Evolutionary conservation across 2,329 filamentous ascomycete species (phyloP), one percentile per base, ranked within the genome.

Genomic region (Ascochyta koolunga): DNA sequence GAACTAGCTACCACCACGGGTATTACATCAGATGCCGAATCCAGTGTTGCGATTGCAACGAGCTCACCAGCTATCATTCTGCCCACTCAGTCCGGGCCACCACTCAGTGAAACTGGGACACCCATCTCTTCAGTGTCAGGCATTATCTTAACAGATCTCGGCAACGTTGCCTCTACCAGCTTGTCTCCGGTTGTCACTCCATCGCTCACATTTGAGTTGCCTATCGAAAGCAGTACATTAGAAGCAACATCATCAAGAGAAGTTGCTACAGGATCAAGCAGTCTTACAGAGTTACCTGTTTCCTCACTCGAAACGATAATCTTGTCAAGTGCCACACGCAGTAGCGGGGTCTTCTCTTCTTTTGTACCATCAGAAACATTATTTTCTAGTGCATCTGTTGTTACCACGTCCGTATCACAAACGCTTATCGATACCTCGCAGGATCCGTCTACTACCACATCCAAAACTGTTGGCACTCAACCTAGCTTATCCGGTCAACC

Each of bases 321-420:
- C 2, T 5, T 22, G 0, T 25, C 29, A 5, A 49, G 45, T 27
- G 10, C 4, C 18, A 19, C 29, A 1, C 11, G 11, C 22, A 15
- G 22, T 11, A 49, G 45, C 31, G 27, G 15, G 4, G 2, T 35
- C 5, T 18, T 5, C 15, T 18, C 39, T 2, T 50, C 51, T 7
- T 27, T 50, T 6, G 6, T 40, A 16, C 35, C 45, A 3, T 54
- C 51, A n/a, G 51, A 50, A 24, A 45, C 51, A 6, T 16, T 19
- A 9, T 8, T 16, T 10, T 29, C 15, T 13, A 46, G 22, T 44
- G 16, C 15, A n/a, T 15, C 15, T 9, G n/a, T 15, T 11, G 8
- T 19, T 19, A 10, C 5, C 18, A 5, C 10, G 16, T 37, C 24
- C 5, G 19, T 18, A 8, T 8, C 16, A 24, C 22, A 41, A 13